These are phyloP conservation scores for Gonium pectorale DNA, from an alignment of 139 green algal species.

Conservation along the genomic window DNA sequence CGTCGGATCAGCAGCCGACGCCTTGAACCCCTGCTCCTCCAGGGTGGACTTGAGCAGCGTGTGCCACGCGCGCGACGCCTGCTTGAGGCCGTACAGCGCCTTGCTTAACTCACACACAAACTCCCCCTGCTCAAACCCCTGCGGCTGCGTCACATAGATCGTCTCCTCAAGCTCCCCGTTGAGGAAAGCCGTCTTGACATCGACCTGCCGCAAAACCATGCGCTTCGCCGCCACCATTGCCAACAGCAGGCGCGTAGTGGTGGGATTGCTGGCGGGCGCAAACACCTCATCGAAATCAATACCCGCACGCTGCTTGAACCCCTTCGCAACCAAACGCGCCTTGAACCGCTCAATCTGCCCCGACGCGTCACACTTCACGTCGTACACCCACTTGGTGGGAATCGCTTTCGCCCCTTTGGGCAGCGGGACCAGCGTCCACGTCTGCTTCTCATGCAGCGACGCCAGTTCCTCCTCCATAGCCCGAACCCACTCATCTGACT, in stretches of 20 bases:
- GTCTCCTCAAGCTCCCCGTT: constrained; percentile 53
- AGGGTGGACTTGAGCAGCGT: constrained; percentile 33
- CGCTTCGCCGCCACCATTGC: constrained; percentile 6
- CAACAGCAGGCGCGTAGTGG: constrained; percentile 35
- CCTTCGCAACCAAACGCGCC: constrained; percentile 59
- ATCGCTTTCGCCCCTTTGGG: constrained; percentile 17
- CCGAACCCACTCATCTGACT: neutral
- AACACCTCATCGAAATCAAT: constrained; percentile 66
- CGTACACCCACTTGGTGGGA: constrained; percentile 22
- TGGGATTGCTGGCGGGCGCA: constrained; percentile 63
- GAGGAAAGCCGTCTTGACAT: constrained; percentile 56
- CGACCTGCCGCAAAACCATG: constrained; percentile 34
- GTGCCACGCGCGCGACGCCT: constrained; percentile 54
- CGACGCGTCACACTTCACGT: constrained; percentile 8
- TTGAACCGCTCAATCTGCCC: constrained; percentile 51
- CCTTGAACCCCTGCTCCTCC: neutral
- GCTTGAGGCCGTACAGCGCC: constrained; percentile 59
- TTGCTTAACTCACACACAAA: constrained; percentile 33
- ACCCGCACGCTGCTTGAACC: constrained; percentile 50
- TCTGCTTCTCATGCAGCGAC: constrained; percentile 9
- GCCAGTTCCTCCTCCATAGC: constrained; percentile 21
- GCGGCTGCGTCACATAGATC: constrained; percentile 44
- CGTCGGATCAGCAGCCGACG: neutral
- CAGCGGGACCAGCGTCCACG: constrained; percentile 18
- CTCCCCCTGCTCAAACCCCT: constrained; percentile 16